Conservation (phyloP, 2,329 filamentous ascomycete species). For the Talaromyces sp. region DNA sequence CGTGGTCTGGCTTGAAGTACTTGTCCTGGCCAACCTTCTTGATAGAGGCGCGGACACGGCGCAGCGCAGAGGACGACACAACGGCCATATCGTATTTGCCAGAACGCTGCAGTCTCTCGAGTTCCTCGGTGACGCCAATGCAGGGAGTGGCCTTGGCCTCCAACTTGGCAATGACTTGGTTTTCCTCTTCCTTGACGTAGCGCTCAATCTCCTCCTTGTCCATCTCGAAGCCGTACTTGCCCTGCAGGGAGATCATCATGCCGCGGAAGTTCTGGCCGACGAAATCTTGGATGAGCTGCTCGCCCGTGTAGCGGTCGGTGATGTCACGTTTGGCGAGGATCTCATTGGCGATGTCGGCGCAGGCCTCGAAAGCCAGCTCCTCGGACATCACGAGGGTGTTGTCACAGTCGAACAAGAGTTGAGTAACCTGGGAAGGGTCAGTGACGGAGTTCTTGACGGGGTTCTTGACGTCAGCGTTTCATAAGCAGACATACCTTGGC, state of each 20-base stretch:
- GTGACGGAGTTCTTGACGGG: constrained; percentile 9
- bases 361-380: constrained; percentile 85
- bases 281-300: constrained; percentile 75
- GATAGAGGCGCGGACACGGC: constrained; percentile 71
- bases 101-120: constrained; percentile 58
- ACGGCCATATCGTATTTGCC: constrained; percentile 70
- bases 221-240: constrained; percentile 70
- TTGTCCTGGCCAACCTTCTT: constrained; percentile 73
- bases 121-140: constrained; percentile 60
- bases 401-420: constrained; percentile 69
- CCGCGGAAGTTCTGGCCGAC: constrained; percentile 93
- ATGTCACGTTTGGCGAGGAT: constrained; percentile 66
- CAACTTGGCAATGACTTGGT: constrained; percentile 77
- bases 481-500: constrained; percentile 25
- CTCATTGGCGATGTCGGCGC: constrained; percentile 81
- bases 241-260: constrained; percentile 74
- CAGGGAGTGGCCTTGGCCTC: constrained; percentile 63
- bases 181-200: constrained; percentile 74
- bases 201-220: constrained; percentile 61
- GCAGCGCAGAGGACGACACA: constrained; percentile 73
- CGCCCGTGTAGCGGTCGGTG: constrained; percentile 67
- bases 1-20: constrained; percentile 68
- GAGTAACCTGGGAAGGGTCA: constrained; percentile 51
- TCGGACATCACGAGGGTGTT: constrained; percentile 93
- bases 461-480: background rate